phyloP scores from a whole-genome alignment of 805 yeast genomes.

The Brettanomyces custersianus region DNA sequence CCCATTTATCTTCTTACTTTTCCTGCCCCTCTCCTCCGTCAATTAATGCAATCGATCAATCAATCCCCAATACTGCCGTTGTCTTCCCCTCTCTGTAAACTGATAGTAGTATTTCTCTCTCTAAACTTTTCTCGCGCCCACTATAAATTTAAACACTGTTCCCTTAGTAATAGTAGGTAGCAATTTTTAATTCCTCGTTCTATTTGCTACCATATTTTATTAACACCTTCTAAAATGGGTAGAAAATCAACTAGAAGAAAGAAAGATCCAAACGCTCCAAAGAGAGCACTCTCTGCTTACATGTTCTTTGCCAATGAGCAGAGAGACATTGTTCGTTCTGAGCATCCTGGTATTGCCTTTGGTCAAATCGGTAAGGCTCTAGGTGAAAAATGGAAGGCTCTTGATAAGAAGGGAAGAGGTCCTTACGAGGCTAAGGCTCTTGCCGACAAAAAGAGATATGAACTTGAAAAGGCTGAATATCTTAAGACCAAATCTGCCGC shows the following conservation, averaged over 20 bases:
- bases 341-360: conserved; percentile 92
- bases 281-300: conserved; percentile 96
- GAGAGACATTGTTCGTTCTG: conserved; percentile 92
- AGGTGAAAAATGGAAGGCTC: conserved; percentile 96
- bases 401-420: conserved; percentile 69
- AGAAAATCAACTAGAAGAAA: conserved; percentile 23
- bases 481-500: conserved; percentile 23
- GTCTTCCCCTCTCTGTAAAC: too few species aligned
- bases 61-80: too few species aligned
- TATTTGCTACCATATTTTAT: too few species aligned
- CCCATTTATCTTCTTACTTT: too few species aligned
- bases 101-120: too few species aligned
- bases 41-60: too few species aligned
- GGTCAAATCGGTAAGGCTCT: conserved; percentile 93
- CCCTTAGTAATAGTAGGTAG: too few species aligned
- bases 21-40: too few species aligned
- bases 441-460: conserved; percentile 96
- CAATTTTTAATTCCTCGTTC: too few species aligned
- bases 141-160: too few species aligned
- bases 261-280: conserved; percentile 95
- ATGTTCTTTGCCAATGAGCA: conserved; percentile 98
- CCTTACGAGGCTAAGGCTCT: conserved; percentile 94
- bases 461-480: conserved; percentile 87
- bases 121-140: too few species aligned
- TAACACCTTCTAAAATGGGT: conserved; percentile 2